Base-by-base conservation (phyloP, 192 early-diverging fungal genomes). In the Umbelopsis sp. region DNA sequence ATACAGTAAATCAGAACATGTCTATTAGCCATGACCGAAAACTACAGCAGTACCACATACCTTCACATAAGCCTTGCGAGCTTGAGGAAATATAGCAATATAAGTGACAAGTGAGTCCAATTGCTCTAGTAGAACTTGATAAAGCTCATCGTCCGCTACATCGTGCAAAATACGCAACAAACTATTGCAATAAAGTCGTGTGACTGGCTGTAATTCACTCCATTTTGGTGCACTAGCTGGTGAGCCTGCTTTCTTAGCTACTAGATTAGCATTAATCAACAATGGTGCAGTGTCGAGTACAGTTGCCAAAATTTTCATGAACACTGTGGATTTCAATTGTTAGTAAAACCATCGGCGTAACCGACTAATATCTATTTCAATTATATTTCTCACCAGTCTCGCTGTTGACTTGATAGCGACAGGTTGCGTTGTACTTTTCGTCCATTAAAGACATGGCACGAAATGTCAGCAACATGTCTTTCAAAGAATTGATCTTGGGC, bases 381-480 rank as follows among this genome's bases (percentile, higher is more conserved):
- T 41, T 0, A 4, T 27, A 23, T 65, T 12, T 46, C 27, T 70
- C 76, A 80, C 80, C 77, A 33, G 75, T 70, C 15, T 80, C 74
- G 69, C 71, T 88, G 74, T 89, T 88, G 69, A 97, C 87, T 70
- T 86, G 90, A 83, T 92, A 95, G 3, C 86, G 72, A 47, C 78
- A 82, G 3, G 76, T 67, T 13, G 79, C 70, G 1, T 71, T 70
- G 50, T 81, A 77, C 25, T 80, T 81, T 46, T 87, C 86, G 47
- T 93, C 89, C 73, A 91, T 80, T 20, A 89, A 85, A 44, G 90
- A 87, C n/a, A 90, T 89, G 2, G 91, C 88, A 77, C 92, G 90
- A 78, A 97, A 92, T 4, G 95, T 95, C 22, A 95, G 77, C 48
- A 99, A 75, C 51, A 95, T 83, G 69, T 86, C 84, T 69, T 91